Conservation (phyloP, 176 grass and related monocot species). For the Carex littledalei region DNA sequence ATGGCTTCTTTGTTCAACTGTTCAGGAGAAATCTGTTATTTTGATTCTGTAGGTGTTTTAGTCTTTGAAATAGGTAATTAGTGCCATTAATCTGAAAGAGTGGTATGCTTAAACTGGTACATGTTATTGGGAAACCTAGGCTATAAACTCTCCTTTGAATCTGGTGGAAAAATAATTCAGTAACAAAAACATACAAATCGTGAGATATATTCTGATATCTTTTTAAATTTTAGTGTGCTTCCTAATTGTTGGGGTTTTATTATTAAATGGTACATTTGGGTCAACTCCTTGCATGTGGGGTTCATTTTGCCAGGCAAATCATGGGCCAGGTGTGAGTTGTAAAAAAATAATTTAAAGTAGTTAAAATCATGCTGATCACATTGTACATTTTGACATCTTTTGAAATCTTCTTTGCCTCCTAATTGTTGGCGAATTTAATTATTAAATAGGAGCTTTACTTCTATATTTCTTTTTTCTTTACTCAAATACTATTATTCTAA, state of each 20-base stretch:
- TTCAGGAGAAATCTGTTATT: neutral
- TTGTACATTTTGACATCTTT: neutral
- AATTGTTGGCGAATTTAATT: neutral
- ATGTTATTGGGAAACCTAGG: neutral
- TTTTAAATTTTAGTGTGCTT: neutral
- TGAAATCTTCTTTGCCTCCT: neutral
- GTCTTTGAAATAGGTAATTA: neutral
- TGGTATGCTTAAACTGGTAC: neutral
- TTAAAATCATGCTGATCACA: neutral
- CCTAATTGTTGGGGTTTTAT: neutral
- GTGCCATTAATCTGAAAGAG: neutral
- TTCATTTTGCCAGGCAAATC: neutral
- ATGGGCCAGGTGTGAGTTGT: neutral
- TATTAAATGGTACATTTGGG: neutral
- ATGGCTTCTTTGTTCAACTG: neutral
- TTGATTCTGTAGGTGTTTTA: neutral
- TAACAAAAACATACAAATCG: neutral
- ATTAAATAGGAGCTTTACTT: neutral
- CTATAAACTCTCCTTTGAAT: neutral
- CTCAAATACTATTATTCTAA: neutral
- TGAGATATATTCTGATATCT: neutral
- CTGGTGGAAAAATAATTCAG: neutral
- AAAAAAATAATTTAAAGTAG: neutral
- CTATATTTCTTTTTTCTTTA: constrained; percentile 21
- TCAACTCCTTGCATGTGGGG: constrained; percentile 13